Conservation (phyloP, 2,329 filamentous ascomycete genomes). For the Chaetomium olivaceum region DNA sequence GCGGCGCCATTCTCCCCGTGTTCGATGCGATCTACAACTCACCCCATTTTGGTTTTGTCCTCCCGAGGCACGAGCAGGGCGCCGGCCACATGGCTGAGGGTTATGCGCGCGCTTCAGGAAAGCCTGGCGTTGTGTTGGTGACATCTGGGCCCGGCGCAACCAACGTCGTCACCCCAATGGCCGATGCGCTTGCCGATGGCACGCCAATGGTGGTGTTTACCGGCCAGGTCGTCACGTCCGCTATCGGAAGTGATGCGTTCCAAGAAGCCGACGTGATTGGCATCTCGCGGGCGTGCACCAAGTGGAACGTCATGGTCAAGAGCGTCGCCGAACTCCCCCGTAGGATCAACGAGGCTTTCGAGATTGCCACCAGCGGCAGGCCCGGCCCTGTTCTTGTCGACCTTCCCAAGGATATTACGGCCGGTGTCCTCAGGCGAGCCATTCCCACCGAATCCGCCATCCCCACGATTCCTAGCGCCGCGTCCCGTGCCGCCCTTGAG, state of each 20-base stretch:
- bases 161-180: conserved; percentile 94
- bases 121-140: conserved; percentile 92
- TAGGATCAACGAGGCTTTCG: conserved; percentile 95
- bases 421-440: conserved; percentile 74
- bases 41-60: conserved; percentile 91
- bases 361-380: conserved; percentile 92
- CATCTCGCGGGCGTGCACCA: conserved; percentile 92
- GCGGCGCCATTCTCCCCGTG: conserved; percentile 93
- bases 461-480: conserved; percentile 80
- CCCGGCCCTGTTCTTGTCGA: conserved; percentile 95
- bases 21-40: conserved; percentile 99
- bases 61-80: conserved; percentile 95
- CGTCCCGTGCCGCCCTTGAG: conserved; percentile 77
- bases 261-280: conserved; percentile 94
- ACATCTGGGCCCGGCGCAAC: conserved; percentile 96
- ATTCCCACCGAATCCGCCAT: conserved; percentile 76
- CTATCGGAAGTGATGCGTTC: conserved; percentile 94
- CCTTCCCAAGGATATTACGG: conserved; percentile 94
- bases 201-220: conserved; percentile 95
- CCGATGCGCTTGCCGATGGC: conserved; percentile 92
- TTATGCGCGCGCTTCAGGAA: conserved; percentile 89
- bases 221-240: conserved; percentile 85
- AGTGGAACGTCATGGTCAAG: conserved; percentile 99
- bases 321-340: conserved; percentile 88
- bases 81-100: conserved; percentile 98